Conservation (phyloP, 176 grass and related monocot species). For the Carex cristatella region DNA sequence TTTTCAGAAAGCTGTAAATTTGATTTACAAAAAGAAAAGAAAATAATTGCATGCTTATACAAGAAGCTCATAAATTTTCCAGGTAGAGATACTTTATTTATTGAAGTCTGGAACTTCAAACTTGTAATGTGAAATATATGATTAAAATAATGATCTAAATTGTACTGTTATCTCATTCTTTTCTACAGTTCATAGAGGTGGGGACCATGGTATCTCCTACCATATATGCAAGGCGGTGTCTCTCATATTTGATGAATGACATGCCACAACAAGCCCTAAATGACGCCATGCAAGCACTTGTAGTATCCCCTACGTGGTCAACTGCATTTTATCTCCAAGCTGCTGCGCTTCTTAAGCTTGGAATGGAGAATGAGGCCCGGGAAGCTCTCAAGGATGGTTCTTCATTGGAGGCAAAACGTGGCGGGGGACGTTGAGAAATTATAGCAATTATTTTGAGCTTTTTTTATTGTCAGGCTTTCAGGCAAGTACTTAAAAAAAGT, state of each 20-base stretch:
- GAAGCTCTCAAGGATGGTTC: slow-evolving; percentile 84
- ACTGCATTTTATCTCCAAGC: slow-evolving; percentile 96
- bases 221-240: slow-evolving; percentile 73
- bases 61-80: not conserved
- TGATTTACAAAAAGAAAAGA: not conserved
- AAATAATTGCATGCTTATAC: slow-evolving; percentile 21
- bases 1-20: not conserved
- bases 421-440: slow-evolving; percentile 34
- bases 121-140: not conserved
- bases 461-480: slow-evolving; percentile 10
- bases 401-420: slow-evolving; percentile 51
- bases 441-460: slow-evolving; percentile 10
- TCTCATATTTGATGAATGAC: slow-evolving; percentile 89
- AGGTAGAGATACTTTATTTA: not conserved
- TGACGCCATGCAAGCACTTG: slow-evolving; percentile 82
- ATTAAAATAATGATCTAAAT: not conserved
- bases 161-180: not conserved
- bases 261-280: slow-evolving; percentile 66
- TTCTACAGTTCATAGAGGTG: slow-evolving; percentile 94
- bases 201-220: slow-evolving; percentile 95
- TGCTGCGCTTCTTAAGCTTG: slow-evolving; percentile 55
- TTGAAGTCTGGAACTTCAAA: not conserved
- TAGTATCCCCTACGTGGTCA: slow-evolving; percentile 81
- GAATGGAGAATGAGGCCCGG: slow-evolving; percentile 84
- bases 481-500: not conserved